Conservation (phyloP, 164 flowering plant genomes). For the Magnolia kwangsiensis region DNA sequence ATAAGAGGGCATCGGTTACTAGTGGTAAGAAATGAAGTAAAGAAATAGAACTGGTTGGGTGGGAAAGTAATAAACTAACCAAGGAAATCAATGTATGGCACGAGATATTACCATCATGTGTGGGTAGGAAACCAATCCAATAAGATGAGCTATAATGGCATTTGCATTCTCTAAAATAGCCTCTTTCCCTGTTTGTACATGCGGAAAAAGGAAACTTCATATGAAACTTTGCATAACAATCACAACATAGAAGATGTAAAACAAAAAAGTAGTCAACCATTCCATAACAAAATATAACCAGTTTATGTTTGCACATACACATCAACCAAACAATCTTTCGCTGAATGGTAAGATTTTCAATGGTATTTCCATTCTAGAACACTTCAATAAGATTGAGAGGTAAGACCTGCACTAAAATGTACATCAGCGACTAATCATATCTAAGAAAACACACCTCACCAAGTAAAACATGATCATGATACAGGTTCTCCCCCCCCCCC, state of each 20-base stretch:
- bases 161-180: conserved; percentile 59
- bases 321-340: too few species aligned
- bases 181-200: conserved; percentile 61
- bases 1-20: too few species aligned
- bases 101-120: conserved; percentile 62
- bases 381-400: too few species aligned
- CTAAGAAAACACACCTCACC: too few species aligned
- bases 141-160: conserved; percentile 44
- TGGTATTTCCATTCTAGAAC: too few species aligned
- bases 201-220: neutral
- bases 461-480: too few species aligned
- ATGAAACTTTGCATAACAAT: neutral
- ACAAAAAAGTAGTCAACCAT: neutral
- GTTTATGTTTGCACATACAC: neutral
- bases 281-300: neutral
- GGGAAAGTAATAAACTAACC: neutral
- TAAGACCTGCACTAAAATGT: too few species aligned
- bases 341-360: too few species aligned
- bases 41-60: neutral
- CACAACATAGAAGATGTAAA: neutral
- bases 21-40: neutral
- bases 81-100: neutral
- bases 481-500: too few species aligned
- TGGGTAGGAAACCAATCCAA: conserved; percentile 49
- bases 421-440: too few species aligned